Evolutionary conservation across 1,284 basidiomycete species (phyloP).

Genomic region (Cryptococcus wingfieldii): DNA sequence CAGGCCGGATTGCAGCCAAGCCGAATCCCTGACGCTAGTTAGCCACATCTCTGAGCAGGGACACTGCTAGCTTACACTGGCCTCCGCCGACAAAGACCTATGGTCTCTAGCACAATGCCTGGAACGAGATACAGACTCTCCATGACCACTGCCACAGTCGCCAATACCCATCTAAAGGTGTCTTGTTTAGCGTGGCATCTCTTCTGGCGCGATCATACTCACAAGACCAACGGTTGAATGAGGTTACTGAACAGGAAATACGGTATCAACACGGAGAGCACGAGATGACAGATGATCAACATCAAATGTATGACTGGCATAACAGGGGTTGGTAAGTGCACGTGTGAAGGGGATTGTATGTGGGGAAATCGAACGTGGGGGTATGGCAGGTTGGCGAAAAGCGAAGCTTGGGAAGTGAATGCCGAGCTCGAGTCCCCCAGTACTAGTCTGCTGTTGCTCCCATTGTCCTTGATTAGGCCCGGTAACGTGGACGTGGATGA

Average conservation of each 20-base stretch:
- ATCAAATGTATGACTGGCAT: constrained; percentile 17
- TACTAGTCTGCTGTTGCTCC: no score
- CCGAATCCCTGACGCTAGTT: constrained; percentile 5
- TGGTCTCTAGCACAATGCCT: constrained; percentile 13
- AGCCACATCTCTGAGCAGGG: not conserved
- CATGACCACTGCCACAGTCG: constrained; percentile 5
- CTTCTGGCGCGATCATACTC: not conserved
- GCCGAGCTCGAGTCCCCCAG: not conserved
- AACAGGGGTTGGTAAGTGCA: constrained; percentile 10
- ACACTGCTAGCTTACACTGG: constrained; percentile 13
- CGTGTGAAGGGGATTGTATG: not conserved
- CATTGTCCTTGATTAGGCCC: no score
- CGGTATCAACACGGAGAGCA: constrained; percentile 8
- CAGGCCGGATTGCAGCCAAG: constrained; percentile 15
- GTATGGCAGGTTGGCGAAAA: not conserved
- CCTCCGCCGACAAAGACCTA: constrained; percentile 11
- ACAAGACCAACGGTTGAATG: constrained; percentile 21
- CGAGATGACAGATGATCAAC: constrained; percentile 11
- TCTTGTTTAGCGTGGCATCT: not conserved
- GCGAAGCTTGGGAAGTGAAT: not conserved
- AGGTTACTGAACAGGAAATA: constrained; percentile 14
- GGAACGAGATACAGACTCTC: constrained; percentile 17
- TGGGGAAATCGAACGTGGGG: not conserved
- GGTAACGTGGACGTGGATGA: no score
- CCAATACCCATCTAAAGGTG: constrained; percentile 12